Percentiles rank a stretch among this genome's conserved stretches.
Evolutionary conservation across 2,329 filamentous ascomycete species (phyloP).

Genomic region (Fusarium bulbicola): DNA sequence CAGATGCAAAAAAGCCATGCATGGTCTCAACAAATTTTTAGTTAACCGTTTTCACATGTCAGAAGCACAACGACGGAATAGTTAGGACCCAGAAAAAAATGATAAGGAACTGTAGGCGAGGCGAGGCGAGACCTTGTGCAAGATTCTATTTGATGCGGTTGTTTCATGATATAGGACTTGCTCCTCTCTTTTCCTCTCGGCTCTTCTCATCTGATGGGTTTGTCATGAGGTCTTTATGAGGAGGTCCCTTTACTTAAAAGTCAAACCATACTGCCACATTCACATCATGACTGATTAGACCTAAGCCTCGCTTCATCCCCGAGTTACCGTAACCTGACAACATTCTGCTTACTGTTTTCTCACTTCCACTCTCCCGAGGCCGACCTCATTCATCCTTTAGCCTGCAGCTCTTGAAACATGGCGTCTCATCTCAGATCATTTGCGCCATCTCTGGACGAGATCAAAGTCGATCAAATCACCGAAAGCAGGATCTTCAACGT

Average conservation of each 20-base stretch:
- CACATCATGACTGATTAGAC: conserved; percentile 15
- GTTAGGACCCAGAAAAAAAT: conserved; percentile 6
- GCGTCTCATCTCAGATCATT: conserved; percentile 26
- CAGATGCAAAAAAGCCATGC: not conserved
- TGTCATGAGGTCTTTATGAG: conserved; percentile 1
- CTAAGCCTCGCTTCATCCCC: not conserved
- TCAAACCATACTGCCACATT: not conserved
- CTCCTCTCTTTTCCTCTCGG: not conserved
- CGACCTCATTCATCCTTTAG: not conserved
- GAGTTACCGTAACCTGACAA: not conserved
- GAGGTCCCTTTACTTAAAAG: not conserved
- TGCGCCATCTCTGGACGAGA: conserved; percentile 39
- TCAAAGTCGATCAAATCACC: conserved; percentile 46
- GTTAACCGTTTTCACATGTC: conserved; percentile 40
- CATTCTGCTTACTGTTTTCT: not conserved
- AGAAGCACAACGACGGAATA: conserved; percentile 9
- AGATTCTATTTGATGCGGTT: conserved; percentile 18
- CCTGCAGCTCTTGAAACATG: conserved; percentile 14
- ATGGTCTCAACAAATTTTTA: conserved; percentile 34
- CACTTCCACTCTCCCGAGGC: not conserved
- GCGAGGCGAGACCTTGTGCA: conserved; percentile 19
- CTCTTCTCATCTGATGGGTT: not conserved
- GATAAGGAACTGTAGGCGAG: conserved; percentile 8
- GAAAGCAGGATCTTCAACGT: conserved; percentile 56
- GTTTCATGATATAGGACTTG: conserved; percentile 7